Evolutionary conservation across 331 rosid genomes (phyloP), one percentile per base, ranked within the genome.

Genomic region (Phaseolus coccineus): DNA sequence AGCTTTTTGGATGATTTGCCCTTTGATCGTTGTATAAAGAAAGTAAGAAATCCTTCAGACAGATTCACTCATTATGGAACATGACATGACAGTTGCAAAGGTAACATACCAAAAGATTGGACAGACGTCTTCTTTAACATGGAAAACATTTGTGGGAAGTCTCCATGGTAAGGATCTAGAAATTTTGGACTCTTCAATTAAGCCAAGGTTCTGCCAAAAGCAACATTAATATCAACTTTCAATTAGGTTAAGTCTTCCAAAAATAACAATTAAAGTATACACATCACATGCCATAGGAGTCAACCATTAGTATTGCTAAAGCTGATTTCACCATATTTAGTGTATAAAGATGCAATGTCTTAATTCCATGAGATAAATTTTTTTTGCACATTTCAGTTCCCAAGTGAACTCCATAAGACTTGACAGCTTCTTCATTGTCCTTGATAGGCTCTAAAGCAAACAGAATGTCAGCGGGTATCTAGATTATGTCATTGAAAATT

Each of bases 401-500:
- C n/a, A n/a, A n/a, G n/a, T n/a, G n/a, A n/a, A n/a, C n/a, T n/a
- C n/a, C 99, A 83, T 91, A 96, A 70, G 96, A 31, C 87, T 88
- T 96, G 58, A 96, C 99, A 81, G 99, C 99, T 88, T 96, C 99
- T 82, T 96, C 99, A 73, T 96, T 96, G 87, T 96, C 99, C 89
- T 91, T 91, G 86, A 93, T 91, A 70, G 96, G 96, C 87, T 93
- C 97, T 87, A 96, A 87, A 80, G 98, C 99, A 51, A 97, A 94
- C 73, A 76, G 80, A 73, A 96, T 68, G 48, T 91, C 93, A 74
- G 89, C 91, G 5, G 99, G 99, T 85, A 96, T 85, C 99, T 96
- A 75, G 75, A 89, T 63, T 37, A 74, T 77, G 48, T 25, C 83
- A 81, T 71, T 14, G 56, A 76, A 78, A 42, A 42, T 28, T 19